phyloP scores from a whole-genome alignment of 2,329 filamentous ascomycete genomes.

The Beauveria caledonica region DNA sequence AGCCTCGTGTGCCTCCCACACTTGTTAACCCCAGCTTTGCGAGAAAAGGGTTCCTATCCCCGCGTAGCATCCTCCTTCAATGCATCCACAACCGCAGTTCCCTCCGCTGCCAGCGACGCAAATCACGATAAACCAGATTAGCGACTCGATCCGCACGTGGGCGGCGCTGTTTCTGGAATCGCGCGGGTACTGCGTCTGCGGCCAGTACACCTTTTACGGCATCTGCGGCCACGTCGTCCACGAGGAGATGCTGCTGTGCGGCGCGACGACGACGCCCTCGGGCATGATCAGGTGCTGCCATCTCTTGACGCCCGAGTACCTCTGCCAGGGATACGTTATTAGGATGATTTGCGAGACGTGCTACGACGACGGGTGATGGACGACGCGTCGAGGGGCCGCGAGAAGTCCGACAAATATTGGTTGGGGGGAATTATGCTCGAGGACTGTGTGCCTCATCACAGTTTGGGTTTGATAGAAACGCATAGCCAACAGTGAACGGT shows the following conservation, averaged over 20 bases:
- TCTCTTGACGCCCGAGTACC: background rate
- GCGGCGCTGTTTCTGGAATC: background rate
- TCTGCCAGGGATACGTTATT: background rate
- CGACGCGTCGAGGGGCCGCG: background rate
- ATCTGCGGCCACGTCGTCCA: background rate
- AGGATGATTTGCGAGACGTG: background rate
- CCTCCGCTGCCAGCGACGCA: background rate
- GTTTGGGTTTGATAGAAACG: too few relatives aligned
- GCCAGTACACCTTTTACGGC: background rate
- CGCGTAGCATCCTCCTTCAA: background rate
- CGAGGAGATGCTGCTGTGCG: background rate
- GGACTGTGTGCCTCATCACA: too few relatives aligned
- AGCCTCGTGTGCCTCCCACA: background rate
- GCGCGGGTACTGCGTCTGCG: background rate
- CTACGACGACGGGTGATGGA: background rate
- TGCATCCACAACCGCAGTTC: background rate
- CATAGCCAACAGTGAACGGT: too few relatives aligned
- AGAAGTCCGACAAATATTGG: background rate
- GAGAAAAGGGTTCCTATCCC: background rate
- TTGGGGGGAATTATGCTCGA: too few relatives aligned
- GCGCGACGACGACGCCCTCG: background rate
- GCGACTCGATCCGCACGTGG: background rate
- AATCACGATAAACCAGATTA: background rate
- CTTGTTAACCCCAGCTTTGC: background rate
- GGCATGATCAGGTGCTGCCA: background rate